Evolutionary conservation across 2,329 filamentous ascomycete species (phyloP), one percentile per base, ranked within the genome.

Genomic region (Trichoderma harzianum): DNA sequence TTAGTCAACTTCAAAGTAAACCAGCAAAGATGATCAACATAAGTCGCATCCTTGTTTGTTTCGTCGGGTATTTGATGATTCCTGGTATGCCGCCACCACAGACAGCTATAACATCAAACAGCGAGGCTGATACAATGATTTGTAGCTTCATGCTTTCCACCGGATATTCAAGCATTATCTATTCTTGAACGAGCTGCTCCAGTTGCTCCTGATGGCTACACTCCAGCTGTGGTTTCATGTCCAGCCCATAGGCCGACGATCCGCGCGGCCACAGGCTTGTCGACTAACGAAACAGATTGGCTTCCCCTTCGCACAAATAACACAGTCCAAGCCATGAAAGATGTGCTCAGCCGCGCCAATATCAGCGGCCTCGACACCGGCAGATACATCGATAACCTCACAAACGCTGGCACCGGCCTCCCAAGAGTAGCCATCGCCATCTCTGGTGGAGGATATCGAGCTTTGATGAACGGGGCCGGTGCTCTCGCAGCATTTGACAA

Each of bases 381-480:
- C n/a, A 26, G 67, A 7, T 76, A 75, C 60, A 72, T 76, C 18
- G 69, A 76, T 10, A 55, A 43, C 12, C 70, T 74, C 34, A 69
- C 72, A 11, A 62, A 34, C 47, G 71, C 62, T 7, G 74, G 67
- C 21, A 53, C 68, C 2, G 61, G 63, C 8, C 75, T 83, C 24
- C 84, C 84, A 11, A 83, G 82, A 74, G 90, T 95, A 73, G 93
- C 84, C 12, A 89, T 95, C 74, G 92, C 93, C 6, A 84, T 91
- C 39, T 94, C 92, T 0, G 93, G 93, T 7, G 93, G 93, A 76
- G 93, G 93, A 28, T 96, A 94, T 79, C 85, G 93, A 66, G 93
- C 93, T 4, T 83, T 95, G 81, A 85, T 93, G 84, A 94, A 92
- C 76, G 93, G 92, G 14, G 93, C 90, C 7, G 93, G 93, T 65